Evolutionary conservation across 1,284 basidiomycete species (phyloP), one percentile per base, ranked within the genome.

Genomic region (Cryptococcus sp.): DNA sequence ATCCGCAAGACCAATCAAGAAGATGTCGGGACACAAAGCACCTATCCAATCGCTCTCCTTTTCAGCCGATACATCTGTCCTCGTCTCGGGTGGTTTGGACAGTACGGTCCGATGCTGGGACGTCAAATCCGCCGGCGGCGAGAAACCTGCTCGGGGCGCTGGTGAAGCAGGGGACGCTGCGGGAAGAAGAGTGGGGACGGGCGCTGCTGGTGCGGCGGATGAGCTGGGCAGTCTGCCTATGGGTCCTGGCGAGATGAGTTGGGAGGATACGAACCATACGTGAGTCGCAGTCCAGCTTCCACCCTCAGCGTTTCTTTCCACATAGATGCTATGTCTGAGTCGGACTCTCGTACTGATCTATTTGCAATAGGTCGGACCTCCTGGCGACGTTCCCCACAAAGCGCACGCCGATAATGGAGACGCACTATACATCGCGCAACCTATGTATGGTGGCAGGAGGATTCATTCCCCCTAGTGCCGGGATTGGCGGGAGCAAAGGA

Each of bases 71-170:
- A 93, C 93, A 0, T 87, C 86, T 1, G 78, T 98, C 58, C 85
- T 99, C 30, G 89, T 97, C 2, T 92, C 90, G 56, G 92, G 93
- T 5, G 84, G 88, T 27, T 86, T 91, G 22, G 96, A 99, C 76
- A 93, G 91, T 84, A 96, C 93, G 1, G 93, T 98, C 13, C 83
- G 93, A 23, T 93, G 92, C 61, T 99, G 96, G 96, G 96, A 99
- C 76, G 89, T 97, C 27, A 90, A 91, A 73, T 80, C 84, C 40
- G 80, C 90, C 1, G 93, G 92, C 16, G 90, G 90, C 0, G 74
- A 81, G 20, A 66, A 63, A 15, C 59, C 70, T 0, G 55, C 53
- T 13, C 38, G 54, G 19, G 51, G 50, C 15, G 38, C 17, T 47
- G 52, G 20, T 17, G 40, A 48, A 20, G 46, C 52, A 45, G 47